Conservation (phyloP, 495 filamentous ascomycete genomes). For the Annulohypoxylon stygium region DNA sequence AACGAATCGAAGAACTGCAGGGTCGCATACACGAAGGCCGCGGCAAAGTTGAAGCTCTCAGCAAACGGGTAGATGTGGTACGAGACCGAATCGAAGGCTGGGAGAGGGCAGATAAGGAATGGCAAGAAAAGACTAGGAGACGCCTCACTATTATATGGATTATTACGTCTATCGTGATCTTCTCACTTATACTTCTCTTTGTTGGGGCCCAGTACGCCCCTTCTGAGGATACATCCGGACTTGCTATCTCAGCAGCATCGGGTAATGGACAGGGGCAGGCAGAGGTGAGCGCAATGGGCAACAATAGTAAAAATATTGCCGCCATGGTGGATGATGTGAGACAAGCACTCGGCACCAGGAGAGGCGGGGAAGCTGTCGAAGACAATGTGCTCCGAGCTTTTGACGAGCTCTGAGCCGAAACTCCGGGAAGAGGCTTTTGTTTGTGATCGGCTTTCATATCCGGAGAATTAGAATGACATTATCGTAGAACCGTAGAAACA, state of each 20-base stretch:
- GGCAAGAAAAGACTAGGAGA: slow-evolving; percentile 75
- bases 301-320: slow-evolving; percentile 38
- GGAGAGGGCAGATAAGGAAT: slow-evolving; percentile 78
- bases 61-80: slow-evolving; percentile 74
- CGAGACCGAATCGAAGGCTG: slow-evolving; percentile 74
- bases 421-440: not conserved
- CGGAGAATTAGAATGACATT: slow-evolving; percentile 9
- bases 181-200: slow-evolving; percentile 61
- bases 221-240: slow-evolving; percentile 24
- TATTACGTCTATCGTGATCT: slow-evolving; percentile 59
- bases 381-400: slow-evolving; percentile 54
- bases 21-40: slow-evolving; percentile 73
- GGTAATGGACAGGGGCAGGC: slow-evolving; percentile 15
- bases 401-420: slow-evolving; percentile 56
- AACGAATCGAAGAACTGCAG: slow-evolving; percentile 74
- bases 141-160: slow-evolving; percentile 73
- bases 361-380: slow-evolving; percentile 26
- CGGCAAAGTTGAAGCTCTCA: slow-evolving; percentile 72
- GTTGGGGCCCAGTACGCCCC: slow-evolving; percentile 56
- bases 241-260: slow-evolving; percentile 19
- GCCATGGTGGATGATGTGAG: slow-evolving; percentile 44
- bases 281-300: slow-evolving; percentile 17
- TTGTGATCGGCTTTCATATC: not conserved
- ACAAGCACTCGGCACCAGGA: slow-evolving; percentile 42
- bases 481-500: not conserved